Evolutionary conservation across 2,329 filamentous ascomycete genomes (phyloP), one percentile per base, ranked within the genome.

Genomic region (Keithomyces neogunnii): DNA sequence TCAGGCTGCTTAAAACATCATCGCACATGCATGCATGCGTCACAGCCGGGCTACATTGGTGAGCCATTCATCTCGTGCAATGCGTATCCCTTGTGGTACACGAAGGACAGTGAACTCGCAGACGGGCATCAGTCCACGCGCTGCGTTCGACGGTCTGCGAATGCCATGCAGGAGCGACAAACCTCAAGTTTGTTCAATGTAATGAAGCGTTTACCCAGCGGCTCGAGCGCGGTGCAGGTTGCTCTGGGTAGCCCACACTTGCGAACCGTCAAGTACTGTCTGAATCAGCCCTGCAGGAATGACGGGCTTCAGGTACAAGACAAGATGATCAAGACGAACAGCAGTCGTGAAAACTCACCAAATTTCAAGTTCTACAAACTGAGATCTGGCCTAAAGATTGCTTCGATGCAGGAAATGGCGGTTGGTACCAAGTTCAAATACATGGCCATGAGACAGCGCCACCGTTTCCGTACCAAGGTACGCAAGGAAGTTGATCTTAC

Each of bases 221-320:
- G 28, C 6, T 42, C 19, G 6, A 38, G 35, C 44, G 31, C 5
- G 38, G 3, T 51, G 45, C 36, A 29, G 38, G 19, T 51, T 3
- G 49, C 29, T 5, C 26, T 51, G 5, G 36, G 30, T 38, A 33
- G 47, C 38, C 49, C 49, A n/a, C 44, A 45, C 6, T 4, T 7
- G 13, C 8, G 10, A n/a, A 45, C 38, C 26, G 45, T 45, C 13
- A 51, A 48, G 10, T 51, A 51, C 33, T 48, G 50, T 19, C n/a
- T 52, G 26, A 49, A 52, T n/a, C 46, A 48, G 46, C 46, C 50
- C 5, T 52, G 50, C 13, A 19, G 48, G 5, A 48, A 45, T 10
- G 50, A 52, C 10, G 46, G 46, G 19, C 36, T 52, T 31, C 36
- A 52, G 42, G 31, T 52, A 4, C 50, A 52, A 44, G 46, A 45